Conservation (phyloP, 371 early-diverging fungal genomes). For the Mucor plumbeus region DNA sequence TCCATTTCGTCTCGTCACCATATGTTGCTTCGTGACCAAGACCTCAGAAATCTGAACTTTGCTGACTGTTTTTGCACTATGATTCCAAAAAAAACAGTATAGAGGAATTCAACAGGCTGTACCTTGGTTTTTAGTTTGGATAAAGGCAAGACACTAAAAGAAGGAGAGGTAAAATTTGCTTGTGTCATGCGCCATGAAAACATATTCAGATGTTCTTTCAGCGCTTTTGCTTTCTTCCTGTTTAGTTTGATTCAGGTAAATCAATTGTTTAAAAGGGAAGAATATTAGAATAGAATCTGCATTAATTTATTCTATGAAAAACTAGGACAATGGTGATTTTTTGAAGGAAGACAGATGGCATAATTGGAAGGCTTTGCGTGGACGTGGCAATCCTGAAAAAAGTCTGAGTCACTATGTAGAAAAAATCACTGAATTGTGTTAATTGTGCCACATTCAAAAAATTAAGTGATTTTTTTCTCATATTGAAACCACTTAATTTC, state of each 20-base stretch:
- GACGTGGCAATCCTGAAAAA: too few species aligned
- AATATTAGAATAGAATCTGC: background rate
- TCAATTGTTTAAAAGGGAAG: background rate
- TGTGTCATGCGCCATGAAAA: conserved; percentile 12
- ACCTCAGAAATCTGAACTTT: conserved; percentile 13
- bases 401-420: too few species aligned
- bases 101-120: conserved; percentile 10
- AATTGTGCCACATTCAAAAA: too few species aligned
- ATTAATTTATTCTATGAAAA: too few species aligned
- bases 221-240: conserved; percentile 17
- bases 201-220: conserved; percentile 6
- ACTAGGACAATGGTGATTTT: background rate
- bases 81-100: conserved; percentile 5
- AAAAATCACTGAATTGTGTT: too few species aligned
- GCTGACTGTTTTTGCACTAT: conserved; percentile 17
- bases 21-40: conserved; percentile 19
- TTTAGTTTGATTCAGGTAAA: background rate
- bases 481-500: too few species aligned
- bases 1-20: conserved; percentile 19
- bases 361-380: too few species aligned
- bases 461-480: too few species aligned
- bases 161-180: conserved; percentile 10
- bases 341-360: background rate
- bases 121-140: conserved; percentile 1
- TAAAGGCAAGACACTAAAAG: conserved; percentile 6